Conservation (phyloP, 208 protist genomes). For the Leptomonas seymouri region DNA sequence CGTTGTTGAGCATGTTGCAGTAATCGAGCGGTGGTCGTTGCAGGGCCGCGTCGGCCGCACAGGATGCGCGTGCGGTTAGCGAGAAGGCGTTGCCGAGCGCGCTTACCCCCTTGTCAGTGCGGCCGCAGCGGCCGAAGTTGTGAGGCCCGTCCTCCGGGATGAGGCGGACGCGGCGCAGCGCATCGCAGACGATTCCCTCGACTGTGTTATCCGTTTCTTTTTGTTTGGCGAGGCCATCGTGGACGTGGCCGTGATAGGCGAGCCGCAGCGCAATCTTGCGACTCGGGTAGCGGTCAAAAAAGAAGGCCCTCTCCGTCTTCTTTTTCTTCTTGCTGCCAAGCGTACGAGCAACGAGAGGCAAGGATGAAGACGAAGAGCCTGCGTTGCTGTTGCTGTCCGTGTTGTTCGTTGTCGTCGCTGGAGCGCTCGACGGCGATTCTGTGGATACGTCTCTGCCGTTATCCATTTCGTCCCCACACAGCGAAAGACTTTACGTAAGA, state of each 20-base stretch:
- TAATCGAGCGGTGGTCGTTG: constrained; percentile 90
- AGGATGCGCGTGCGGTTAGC: constrained; percentile 68
- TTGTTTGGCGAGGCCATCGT: constrained; percentile 85
- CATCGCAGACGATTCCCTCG: constrained; percentile 59
- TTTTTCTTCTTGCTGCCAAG: constrained; percentile 30
- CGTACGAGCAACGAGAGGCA: neutral
- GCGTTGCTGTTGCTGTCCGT: neutral
- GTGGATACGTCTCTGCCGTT: neutral
- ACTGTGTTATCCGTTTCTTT: constrained; percentile 86
- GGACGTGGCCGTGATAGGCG: constrained; percentile 88
- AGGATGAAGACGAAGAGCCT: neutral
- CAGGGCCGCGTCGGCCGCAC: constrained; percentile 25
- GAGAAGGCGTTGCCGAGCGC: constrained; percentile 86
- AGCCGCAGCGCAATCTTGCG: constrained; percentile 84
- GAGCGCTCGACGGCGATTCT: neutral
- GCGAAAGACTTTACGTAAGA: too few species aligned
- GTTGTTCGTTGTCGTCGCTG: neutral
- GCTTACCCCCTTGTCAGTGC: constrained; percentile 91
- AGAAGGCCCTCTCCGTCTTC: constrained; percentile 53
- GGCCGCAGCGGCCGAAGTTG: constrained; percentile 78
- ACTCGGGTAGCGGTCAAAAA: constrained; percentile 65
- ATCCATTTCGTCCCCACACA: neutral
- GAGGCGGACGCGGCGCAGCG: constrained; percentile 61
- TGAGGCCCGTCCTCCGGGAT: constrained; percentile 61
- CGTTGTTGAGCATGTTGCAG: constrained; percentile 93